Evolutionary conservation across 176 grass and related monocot species (phyloP), one percentile per base, ranked within the genome.

Genomic region (Poa pratensis): DNA sequence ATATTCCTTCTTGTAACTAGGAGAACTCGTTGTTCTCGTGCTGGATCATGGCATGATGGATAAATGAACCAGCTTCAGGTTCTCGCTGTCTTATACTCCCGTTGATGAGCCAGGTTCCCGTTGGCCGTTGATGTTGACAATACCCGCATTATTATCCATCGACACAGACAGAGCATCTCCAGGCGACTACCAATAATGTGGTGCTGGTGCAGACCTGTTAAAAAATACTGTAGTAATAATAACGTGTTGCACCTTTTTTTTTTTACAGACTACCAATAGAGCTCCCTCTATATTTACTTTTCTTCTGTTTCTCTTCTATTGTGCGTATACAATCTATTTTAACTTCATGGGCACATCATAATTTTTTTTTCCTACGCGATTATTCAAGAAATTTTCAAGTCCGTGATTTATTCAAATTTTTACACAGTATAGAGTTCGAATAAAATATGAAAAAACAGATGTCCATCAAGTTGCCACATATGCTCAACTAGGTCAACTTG

Each of bases 1-100:
- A 6, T 65, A 35, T 67, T 81, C 78, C 46, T 79, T 79, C 1
- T 27, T 79, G 52, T 79, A 39, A 67, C 64, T 48, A 57, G 20
- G 39, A 73, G 53, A 69, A 61, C 45, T 11, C 13, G 10, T 27
- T 32, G n/a, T 59, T 46, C 6, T 18, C 16, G 53, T 81, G 28
- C 26, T 73, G 57, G 20, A 48, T 46, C 35, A 15, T 49, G 46
- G 10, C 45, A 49, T 49, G 22, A 65, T 48, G 53, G 27, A 30
- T 22, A 70, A 71, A 50, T n/a, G 65, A 39, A 40, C 30, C 28
- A 54, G 39, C 30, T 53, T 53, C 67, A 42, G 40, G 42, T 35
- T 35, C 34, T 12, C 43, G 9, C 5, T 82, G 6, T 39, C 55
- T 35, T 40, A 3, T 14, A 22, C 43, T 46, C 9, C 69, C 19